These are phyloP conservation scores for Prunus campanulata DNA, from an alignment of 306 rosid species.

Conservation along the genomic window DNA sequence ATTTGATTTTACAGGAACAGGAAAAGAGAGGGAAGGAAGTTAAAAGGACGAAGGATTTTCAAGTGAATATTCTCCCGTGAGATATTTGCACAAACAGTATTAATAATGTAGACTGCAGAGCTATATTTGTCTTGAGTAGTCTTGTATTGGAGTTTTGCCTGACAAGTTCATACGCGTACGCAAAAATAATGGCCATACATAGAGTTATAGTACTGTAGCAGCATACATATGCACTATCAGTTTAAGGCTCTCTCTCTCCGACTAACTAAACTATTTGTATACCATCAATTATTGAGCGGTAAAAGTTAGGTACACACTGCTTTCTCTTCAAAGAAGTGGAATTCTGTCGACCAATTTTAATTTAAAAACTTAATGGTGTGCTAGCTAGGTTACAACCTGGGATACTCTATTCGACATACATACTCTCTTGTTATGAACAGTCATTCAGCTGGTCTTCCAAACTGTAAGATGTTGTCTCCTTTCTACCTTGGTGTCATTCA, in stretches of 20 bases:
- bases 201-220: too few species aligned
- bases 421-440: not conserved
- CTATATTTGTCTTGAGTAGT: not conserved
- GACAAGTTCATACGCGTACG: not conserved
- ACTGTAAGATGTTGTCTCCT: not conserved
- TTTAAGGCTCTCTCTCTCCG: not conserved
- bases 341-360: not conserved
- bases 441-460: not conserved
- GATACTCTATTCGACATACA: not conserved
- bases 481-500: not conserved
- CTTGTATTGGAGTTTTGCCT: not conserved
- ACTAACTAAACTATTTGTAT: not conserved
- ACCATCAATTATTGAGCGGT: not conserved
- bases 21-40: too few species aligned
- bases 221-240: not conserved
- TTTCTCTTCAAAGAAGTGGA: not conserved
- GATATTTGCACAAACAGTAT: too few species aligned
- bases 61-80: too few species aligned
- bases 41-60: too few species aligned
- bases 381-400: not conserved
- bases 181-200: not conserved
- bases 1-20: accelerated
- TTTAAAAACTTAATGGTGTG: not conserved
- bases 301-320: not conserved
- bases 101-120: not conserved